Evolutionary conservation across 2,329 filamentous ascomycete genomes (phyloP).

Genomic region (Didymella glomerata): DNA sequence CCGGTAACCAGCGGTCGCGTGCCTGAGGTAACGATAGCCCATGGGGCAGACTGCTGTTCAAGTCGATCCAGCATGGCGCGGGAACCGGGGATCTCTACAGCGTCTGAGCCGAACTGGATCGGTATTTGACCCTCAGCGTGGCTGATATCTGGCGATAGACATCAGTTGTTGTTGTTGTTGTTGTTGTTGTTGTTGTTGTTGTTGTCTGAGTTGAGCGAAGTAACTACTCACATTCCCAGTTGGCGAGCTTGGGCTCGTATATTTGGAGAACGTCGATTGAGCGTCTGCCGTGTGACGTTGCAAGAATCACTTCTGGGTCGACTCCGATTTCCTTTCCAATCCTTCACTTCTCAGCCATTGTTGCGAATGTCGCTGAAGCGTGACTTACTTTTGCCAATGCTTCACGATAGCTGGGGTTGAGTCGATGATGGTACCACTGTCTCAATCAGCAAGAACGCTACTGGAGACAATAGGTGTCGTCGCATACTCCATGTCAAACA

Average conservation of each 20-base stretch:
- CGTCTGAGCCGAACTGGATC: conserved; percentile 76
- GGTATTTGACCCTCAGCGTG: conserved; percentile 82
- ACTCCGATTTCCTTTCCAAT: conserved; percentile 85
- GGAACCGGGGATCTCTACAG: conserved; percentile 85
- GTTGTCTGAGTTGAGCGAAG: conserved; percentile 5
- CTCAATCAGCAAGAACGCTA: conserved; percentile 14
- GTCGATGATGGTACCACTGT: conserved; percentile 80
- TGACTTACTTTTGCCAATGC: conserved; percentile 74
- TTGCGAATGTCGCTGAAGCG: neutral
- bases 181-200: neutral
- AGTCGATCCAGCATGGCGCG: conserved; percentile 73
- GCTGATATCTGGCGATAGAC: conserved; percentile 71
- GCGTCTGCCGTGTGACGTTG: conserved; percentile 89
- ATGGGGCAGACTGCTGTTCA: conserved; percentile 69
- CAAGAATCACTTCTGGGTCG: conserved; percentile 81
- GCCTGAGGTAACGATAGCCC: conserved; percentile 77
- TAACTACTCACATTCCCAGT: conserved; percentile 80
- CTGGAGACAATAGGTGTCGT: neutral
- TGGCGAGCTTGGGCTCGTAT: conserved; percentile 84
- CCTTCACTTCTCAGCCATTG: conserved; percentile 54
- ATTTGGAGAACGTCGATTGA: conserved; percentile 86
- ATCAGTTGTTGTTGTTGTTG: conserved; percentile 13
- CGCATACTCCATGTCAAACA: conserved; percentile 50
- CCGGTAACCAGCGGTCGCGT: conserved; percentile 59
- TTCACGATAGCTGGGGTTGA: conserved; percentile 79